phyloP scores from a whole-genome alignment of 257 asterid species.

The Scutellaria galericulata region DNA sequence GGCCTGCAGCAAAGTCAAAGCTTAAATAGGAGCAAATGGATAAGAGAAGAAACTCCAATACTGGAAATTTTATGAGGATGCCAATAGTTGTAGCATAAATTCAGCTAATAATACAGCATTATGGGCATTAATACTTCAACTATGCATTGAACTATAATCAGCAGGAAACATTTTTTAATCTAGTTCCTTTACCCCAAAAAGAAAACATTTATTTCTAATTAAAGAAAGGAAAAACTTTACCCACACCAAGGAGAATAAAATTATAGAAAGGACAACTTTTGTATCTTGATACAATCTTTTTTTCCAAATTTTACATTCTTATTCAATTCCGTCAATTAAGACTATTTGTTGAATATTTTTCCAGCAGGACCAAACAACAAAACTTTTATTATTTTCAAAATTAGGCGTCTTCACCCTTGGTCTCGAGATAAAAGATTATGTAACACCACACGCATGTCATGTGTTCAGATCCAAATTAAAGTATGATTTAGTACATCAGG shows the following conservation, averaged over 20 bases:
- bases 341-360: not conserved
- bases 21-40: conserved; percentile 11
- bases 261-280: not conserved
- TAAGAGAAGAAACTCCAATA: not conserved
- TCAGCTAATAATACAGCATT: conserved; percentile 16
- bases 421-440: conserved; percentile 4
- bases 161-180: not conserved
- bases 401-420: conserved; percentile 13
- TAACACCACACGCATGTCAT: conserved; percentile 10
- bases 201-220: not conserved
- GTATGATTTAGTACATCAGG: not conserved
- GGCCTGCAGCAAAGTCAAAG: conserved; percentile 26
- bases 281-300: not conserved
- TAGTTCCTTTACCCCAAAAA: not conserved
- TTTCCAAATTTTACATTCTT: conserved; percentile 1
- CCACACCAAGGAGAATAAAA: conserved; percentile 14
- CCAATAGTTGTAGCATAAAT: conserved; percentile 4
- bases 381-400: not conserved
- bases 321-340: conserved; percentile 1
- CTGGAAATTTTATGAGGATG: not conserved
- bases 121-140: not conserved
- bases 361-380: conserved; percentile 20
- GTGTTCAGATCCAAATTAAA: conserved; percentile 12
- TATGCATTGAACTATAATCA: conserved; percentile 11
- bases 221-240: conserved; percentile 10